These are phyloP conservation scores for Mycena olivaceomarginata DNA, from an alignment of 768 basidiomycete species.

Conservation along the genomic window DNA sequence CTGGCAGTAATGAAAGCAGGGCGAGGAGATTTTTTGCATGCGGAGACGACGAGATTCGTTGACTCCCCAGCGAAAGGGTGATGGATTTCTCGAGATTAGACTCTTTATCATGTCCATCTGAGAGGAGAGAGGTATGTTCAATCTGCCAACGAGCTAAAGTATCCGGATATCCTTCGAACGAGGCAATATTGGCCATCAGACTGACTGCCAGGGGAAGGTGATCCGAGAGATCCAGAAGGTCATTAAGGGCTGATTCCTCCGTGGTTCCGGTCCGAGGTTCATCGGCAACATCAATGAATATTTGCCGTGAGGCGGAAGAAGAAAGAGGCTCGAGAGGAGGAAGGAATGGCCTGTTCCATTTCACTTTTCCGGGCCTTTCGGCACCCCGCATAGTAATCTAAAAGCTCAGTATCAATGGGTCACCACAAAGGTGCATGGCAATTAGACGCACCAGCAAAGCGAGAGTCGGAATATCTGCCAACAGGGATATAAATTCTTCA, in stretches of 20 bases:
- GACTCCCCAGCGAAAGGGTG: slow-evolving; percentile 16
- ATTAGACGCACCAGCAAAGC: slow-evolving; percentile 9
- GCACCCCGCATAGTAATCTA: slow-evolving; percentile 31
- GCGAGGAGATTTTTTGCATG: slow-evolving; percentile 13
- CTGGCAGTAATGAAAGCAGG: slow-evolving; percentile 17
- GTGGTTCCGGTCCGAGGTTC: neutral
- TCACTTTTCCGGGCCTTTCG: neutral
- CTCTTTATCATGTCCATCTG: slow-evolving; percentile 9
- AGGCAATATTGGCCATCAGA: slow-evolving; percentile 21
- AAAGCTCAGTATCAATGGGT: neutral
- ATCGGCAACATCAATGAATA: slow-evolving; percentile 13
- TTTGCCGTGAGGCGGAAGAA: too few species aligned
- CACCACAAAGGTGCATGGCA: neutral
- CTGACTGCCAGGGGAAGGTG: slow-evolving; percentile 18
- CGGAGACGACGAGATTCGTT: neutral
- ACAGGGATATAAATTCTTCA: slow-evolving; percentile 27
- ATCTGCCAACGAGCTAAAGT: slow-evolving; percentile 17
- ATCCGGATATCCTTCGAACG: slow-evolving; percentile 11
- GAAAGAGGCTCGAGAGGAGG: slow-evolving; percentile 14
- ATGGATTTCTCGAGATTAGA: slow-evolving; percentile 29
- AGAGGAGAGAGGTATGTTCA: slow-evolving; percentile 10
- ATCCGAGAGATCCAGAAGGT: slow-evolving; percentile 4
- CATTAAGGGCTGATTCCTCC: neutral
- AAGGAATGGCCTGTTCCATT: slow-evolving; percentile 31
- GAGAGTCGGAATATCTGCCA: slow-evolving; percentile 26